Base-by-base conservation (phyloP, 2,329 filamentous ascomycete genomes). In the Metarhizium sp. region DNA sequence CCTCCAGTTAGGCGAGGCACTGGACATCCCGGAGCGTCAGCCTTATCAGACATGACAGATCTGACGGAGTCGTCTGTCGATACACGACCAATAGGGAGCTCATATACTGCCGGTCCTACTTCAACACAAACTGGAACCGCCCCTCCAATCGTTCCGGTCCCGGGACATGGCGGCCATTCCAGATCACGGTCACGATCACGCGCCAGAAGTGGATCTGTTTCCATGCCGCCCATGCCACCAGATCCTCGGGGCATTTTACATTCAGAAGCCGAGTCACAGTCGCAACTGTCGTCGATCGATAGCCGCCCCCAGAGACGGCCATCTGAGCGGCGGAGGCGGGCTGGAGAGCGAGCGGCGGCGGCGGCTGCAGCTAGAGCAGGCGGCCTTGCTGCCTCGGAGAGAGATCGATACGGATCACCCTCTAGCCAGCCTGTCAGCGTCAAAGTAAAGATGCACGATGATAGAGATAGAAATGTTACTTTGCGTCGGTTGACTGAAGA, bases 401-500 rank as follows among this genome's bases (percentile, higher is more conserved):
- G 73, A 36, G 68, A 73, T 36, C 69, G 69, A 29, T 73, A 72
- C 54, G 71, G 70, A 52, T 71, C 72, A 30, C 72, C 70, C 6
- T 66, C 67, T 5, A 77, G 75, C 61, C 72, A 75, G 36, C 73
- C 78, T 3, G 74, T 82, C 36, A 81, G 79, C 62, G 77, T 85
- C 56, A 83, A 81, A 64, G 70, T 85, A 55, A 80, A 79, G 62
- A 73, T 85, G 50, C 78, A 84, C 59, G 79, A 83, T 59, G 81
- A 86, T 61, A 76, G 75, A 36, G 78, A 82, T 57, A 73, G 78
- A 58, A 83, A 83, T 59, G 77, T 86, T 55, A 86, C 82, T 14
- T 69, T 86, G 46, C 77, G 82, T 42, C 75, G 80, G 40, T 69
- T 86, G 29, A 84, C 83, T 0, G 81, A 84, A 30, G 78, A 82